Percentiles rank a stretch among this genome's conserved stretches.
Conservation (phyloP, 768 basidiomycete species). For the Tylopilus cervinicoccineus region DNA sequence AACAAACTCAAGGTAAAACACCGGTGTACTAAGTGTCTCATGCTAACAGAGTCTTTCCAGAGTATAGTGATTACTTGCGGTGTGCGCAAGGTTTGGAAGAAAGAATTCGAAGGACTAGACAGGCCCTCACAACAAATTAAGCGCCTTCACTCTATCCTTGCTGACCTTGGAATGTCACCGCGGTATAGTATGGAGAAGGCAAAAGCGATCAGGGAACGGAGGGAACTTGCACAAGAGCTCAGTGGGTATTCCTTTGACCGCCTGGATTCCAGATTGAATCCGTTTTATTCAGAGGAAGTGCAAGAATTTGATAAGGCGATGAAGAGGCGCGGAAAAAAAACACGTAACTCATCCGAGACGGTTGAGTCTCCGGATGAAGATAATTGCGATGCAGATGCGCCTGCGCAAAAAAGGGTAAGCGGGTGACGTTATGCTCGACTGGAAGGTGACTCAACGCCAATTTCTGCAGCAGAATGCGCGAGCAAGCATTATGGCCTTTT, state of each 20-base stretch:
- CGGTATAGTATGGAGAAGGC: constrained; percentile 79
- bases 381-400: constrained; percentile 29
- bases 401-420: constrained; percentile 43
- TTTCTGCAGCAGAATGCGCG: constrained; percentile 41
- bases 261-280: not conserved
- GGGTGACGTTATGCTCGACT: not conserved
- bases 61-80: constrained; percentile 71
- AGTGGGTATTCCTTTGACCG: constrained; percentile 40
- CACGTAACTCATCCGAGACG: constrained; percentile 7
- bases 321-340: constrained; percentile 27
- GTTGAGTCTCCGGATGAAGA: constrained; percentile 33
- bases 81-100: constrained; percentile 72
- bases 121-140: constrained; percentile 59
- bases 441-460: not conserved
- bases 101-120: constrained; percentile 60
- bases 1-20: constrained; percentile 64
- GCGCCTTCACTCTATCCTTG: constrained; percentile 59
- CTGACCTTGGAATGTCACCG: constrained; percentile 77
- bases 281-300: constrained; percentile 59
- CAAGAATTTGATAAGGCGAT: constrained; percentile 57
- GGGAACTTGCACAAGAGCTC: constrained; percentile 76
- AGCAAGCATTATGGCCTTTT: constrained; percentile 66
- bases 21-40: not conserved
- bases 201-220: constrained; percentile 61
- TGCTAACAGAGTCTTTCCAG: constrained; percentile 32